Base-by-base conservation (phyloP, 2,329 filamentous ascomycete genomes). In the Pyrenophora graminea region DNA sequence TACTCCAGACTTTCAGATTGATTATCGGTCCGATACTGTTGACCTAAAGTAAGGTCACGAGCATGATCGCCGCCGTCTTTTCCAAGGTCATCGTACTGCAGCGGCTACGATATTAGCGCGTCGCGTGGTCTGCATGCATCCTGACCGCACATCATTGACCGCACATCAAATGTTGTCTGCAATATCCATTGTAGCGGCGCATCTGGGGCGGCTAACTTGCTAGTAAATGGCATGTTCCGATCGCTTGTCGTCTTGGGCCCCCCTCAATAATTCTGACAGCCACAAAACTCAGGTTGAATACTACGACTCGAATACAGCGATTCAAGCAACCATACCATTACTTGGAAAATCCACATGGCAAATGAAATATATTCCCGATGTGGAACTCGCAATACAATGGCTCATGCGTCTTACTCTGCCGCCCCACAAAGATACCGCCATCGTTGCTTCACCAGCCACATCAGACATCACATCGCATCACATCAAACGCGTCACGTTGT, bases 141-240 rank as follows among this genome's bases (percentile, higher is more conserved):
- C 34, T 30, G 7, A 39, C 44, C 34, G 44, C 44, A 32, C 27
- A 25, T 46, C 27, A 30, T 34, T 38, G 18, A 31, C 49, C 27
- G 31, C 37, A 42, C 23, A 34, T 39, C 38, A 25, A 48, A 25
- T 17, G 18, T 6, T 23, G 15, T 27, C 9, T 31, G 18, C 21
- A 41, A 4, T 21, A 30, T 38, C 33, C 19, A 34, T 37, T 17
- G 45, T 21, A 33, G 12, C 31, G 38, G 48, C 31, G 25, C 25
- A 23, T 19, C 18, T 39, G 19, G 23, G 37, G 15, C 32, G 34
- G 31, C 33, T 48, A 25, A 32, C 31, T n/a, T 18, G n/a, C 23
- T 42, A 37, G 38, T 19, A 17, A 15, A 34, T 25, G 25, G 17
- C 43, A 38, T 9, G 9, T 43, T 34, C 44, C 33, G 44, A 21